Conservation (phyloP, 768 basidiomycete species). For the Suillus variegatus region DNA sequence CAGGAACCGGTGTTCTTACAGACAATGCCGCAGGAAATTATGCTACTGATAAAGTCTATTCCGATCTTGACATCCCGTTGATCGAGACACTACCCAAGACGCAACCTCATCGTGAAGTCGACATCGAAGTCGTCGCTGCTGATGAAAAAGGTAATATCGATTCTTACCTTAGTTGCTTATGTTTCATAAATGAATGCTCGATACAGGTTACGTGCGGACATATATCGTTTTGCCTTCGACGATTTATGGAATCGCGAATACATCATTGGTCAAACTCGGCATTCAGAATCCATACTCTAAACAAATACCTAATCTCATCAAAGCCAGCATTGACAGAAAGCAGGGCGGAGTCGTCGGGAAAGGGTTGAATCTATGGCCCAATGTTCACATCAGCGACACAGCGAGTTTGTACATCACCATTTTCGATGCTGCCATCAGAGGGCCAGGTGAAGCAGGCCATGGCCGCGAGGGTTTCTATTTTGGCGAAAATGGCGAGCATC, state of each 20-base stretch:
- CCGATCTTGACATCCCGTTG: conserved; percentile 47
- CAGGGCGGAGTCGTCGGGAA: conserved; percentile 56
- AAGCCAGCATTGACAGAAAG: conserved; percentile 45
- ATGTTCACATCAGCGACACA: conserved; percentile 55
- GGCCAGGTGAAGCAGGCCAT: conserved; percentile 31
- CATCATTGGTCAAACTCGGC: conserved; percentile 48
- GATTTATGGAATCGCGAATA: conserved; percentile 58
- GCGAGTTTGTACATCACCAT: conserved; percentile 44
- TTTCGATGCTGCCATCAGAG: conserved; percentile 36
- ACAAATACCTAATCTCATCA: conserved; percentile 52
- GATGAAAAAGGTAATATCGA: conserved; percentile 42
- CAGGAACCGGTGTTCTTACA: conserved; percentile 39
- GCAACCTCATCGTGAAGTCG: conserved; percentile 51
- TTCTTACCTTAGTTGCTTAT: neutral
- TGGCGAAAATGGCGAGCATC: conserved; percentile 51
- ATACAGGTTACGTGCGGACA: conserved; percentile 50
- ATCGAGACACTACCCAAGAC: conserved; percentile 48
- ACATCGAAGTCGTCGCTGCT: conserved; percentile 47
- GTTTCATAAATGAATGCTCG: conserved; percentile 21
- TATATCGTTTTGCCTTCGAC: conserved; percentile 56
- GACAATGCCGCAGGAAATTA: conserved; percentile 42
- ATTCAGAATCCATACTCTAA: conserved; percentile 54
- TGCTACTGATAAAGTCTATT: conserved; percentile 42
- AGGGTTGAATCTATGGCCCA: conserved; percentile 63
- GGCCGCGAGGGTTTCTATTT: conserved; percentile 58